phyloP scores from a whole-genome alignment of 2,329 filamentous ascomycete genomes.

The Curvularia lunata region DNA sequence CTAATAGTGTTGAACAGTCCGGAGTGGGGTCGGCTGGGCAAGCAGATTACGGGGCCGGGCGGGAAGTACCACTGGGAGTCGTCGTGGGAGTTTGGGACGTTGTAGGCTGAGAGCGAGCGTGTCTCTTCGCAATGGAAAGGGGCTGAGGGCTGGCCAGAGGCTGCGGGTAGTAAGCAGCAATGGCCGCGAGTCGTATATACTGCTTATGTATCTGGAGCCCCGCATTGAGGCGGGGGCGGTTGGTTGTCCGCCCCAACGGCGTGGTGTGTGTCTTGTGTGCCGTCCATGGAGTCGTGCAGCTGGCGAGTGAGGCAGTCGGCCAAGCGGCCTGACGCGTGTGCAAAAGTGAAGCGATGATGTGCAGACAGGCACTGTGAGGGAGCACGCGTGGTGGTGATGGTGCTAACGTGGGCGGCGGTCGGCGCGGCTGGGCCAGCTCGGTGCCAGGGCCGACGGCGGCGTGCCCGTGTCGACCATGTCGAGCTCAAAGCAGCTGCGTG shows the following conservation, averaged over 20 bases:
- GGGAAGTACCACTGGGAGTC: constrained; percentile 45
- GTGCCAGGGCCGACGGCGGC: constrained; percentile 23
- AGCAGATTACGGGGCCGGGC: constrained; percentile 42
- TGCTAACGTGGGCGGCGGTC: constrained; percentile 22
- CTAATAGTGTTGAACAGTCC: constrained; percentile 38
- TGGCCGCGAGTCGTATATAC: constrained; percentile 7
- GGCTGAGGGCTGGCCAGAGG: neutral
- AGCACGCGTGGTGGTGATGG: constrained; percentile 6
- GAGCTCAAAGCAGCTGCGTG: too few species aligned
- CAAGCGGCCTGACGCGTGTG: neutral
- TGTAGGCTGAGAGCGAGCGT: constrained; percentile 14
- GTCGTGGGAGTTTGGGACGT: constrained; percentile 41
- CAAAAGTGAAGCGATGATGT: constrained; percentile 9
- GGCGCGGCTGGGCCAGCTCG: constrained; percentile 22
- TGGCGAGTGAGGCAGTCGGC: too few species aligned
- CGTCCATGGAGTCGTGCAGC: neutral
- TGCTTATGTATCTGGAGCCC: constrained; percentile 16
- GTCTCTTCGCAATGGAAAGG: neutral
- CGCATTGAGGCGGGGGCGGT: constrained; percentile 20
- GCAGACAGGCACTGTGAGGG: neutral
- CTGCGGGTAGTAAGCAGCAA: constrained; percentile 13
- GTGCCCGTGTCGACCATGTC: constrained; percentile 3
- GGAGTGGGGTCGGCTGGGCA: constrained; percentile 41
- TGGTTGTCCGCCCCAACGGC: constrained; percentile 7
- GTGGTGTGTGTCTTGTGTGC: neutral